Evolutionary conservation across 768 basidiomycete genomes (phyloP), one percentile per base, ranked within the genome.

Genomic region (Peribolospora baueri): DNA sequence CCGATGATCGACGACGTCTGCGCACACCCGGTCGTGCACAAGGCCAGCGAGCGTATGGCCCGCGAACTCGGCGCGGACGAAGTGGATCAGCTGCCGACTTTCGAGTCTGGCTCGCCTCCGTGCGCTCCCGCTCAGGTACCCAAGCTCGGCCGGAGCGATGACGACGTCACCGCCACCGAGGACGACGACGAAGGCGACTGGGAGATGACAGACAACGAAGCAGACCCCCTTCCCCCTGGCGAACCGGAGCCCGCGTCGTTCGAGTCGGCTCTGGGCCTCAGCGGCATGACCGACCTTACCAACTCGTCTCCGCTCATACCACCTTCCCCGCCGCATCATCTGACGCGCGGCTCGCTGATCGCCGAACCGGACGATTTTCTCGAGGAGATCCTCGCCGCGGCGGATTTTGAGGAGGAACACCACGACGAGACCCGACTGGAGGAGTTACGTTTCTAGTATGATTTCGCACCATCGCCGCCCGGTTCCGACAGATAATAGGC

Each of bases 301-400:
- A 1, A 25, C 25, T 25, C 25, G 25, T 25, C 25, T 25, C 25
- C 25, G 25, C 25, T 25, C 25, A 25, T 42, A 63, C 73, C 56
- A 80, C 79, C 63, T 70, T 65, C 25, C 78, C 76, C 25, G 80
- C 7, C 56, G 50, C 36, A 54, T 55, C 11, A 50, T 58, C 8
- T 56, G 54, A 46, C 61, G 62, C 36, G 62, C 62, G 7, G 54
- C 46, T 81, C 75, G 64, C 62, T 84, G 56, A 76, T 75, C 14
- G 71, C 77, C 51, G 79, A 79, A 36, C 68, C 74, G 10, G 68
- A 67, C 11, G 74, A 73, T 7, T 86, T 84, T 67, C 68, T 87
- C 65, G 74, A 74, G 25, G 75, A 77, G 57, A 75, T 84, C 39
- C 57, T 64, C 50, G 71, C 80, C 14, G 63, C 57, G 37, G 61